Evolutionary conservation across 306 rosid genomes (phyloP), one percentile per base, ranked within the genome.

Genomic region (Pyrus communis): DNA sequence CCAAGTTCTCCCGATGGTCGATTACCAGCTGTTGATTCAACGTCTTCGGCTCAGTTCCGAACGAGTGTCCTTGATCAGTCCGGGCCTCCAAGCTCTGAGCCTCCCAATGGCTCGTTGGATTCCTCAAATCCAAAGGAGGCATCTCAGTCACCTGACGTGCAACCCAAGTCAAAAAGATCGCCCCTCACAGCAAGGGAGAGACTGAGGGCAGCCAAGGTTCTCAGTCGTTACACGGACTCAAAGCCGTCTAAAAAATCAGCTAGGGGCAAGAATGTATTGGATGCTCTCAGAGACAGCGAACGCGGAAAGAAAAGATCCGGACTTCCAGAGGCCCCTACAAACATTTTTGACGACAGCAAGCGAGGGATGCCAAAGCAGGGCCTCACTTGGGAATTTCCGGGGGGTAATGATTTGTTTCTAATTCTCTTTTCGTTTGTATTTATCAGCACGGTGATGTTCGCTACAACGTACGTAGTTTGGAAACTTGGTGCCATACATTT

Each of bases 401-500:
- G 97, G 8, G 96, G 97, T 57, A 67, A 64, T 33, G 98, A 94
- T 75, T 81, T 94, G 67, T 86, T 91, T 64, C 2, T 90, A 67
- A 79, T 94, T 79, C 73, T 68, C 38, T 83, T 90, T 57, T 94
- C 98, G 0, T 90, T 94, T 83, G 96, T 94, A 59, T 84, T 92
- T 22, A 94, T 94, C 81, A 94, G 92, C 79, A 78, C 96, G 7
- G 86, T 90, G 71, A 94, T 94, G 98, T 92, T 94, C 84, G 93
- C 93, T 79, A 94, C 98, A 21, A 94, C 98, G 67, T 94, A 63
- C 86, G 5, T 94, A 69, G 98, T 94, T 75, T 94, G 98, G 98
- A 94, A 92, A 86, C 91, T 88, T 71, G 97, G 98, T 75, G 98
- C 97, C 70, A 94, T 94, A 84, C 97, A 94, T 89, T 94, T 94